Conservation (phyloP, 371 early-diverging fungal species). For the Coemansia sp. region DNA sequence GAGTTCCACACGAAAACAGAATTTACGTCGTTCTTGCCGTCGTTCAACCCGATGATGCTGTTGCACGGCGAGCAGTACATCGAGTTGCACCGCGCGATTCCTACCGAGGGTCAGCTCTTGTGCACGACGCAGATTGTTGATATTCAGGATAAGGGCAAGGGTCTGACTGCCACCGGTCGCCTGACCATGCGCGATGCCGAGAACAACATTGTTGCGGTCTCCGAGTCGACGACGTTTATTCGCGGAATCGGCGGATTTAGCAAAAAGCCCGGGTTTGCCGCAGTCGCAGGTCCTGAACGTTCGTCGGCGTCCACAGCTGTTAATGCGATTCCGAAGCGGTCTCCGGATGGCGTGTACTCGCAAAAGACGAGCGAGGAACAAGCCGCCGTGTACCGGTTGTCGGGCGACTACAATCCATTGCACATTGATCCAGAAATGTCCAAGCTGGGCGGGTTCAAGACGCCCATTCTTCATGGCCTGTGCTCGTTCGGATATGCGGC, state of each 20-base stretch:
- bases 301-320: conserved; percentile 75
- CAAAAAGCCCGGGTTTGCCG: conserved; percentile 65
- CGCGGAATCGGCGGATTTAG: conserved; percentile 91
- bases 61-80: conserved; percentile 97
- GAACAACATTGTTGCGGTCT: conserved; percentile 76
- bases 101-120: conserved; percentile 74
- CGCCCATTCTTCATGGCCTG: conserved; percentile 95
- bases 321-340: conserved; percentile 73
- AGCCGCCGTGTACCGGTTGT: conserved; percentile 94
- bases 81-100: conserved; percentile 78
- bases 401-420: conserved; percentile 86
- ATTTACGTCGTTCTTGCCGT: conserved; percentile 75
- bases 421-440: conserved; percentile 97
- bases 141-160: conserved; percentile 95
- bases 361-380: conserved; percentile 88
- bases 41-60: conserved; percentile 96
- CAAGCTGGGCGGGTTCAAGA: conserved; percentile 89
- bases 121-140: conserved; percentile 81
- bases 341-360: conserved; percentile 75
- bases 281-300: conserved; percentile 54
- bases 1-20: conserved; percentile 68
- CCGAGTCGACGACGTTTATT: conserved; percentile 90
- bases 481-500: conserved; percentile 89
- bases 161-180: conserved; percentile 77
- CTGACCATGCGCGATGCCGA: conserved; percentile 76